Evolutionary conservation across 441 rosid species (phyloP), one percentile per base, ranked within the genome.

Genomic region (Eruca vesicaria): DNA sequence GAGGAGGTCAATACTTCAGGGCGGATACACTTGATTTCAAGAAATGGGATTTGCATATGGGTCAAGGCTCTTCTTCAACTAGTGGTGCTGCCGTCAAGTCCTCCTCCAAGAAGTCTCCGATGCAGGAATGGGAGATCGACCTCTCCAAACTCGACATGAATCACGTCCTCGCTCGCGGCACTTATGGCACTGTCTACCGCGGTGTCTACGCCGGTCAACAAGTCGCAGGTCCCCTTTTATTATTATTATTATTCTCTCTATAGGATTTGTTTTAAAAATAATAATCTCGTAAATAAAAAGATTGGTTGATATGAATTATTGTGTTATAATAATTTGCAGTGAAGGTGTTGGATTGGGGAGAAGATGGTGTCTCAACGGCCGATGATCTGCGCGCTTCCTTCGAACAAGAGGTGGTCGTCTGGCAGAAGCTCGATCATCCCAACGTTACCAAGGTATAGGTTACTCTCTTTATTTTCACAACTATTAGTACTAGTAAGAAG

Each of bases 351-450:
- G 92, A 90, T 61, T 90, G 91, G 95, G 95, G 92, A 2, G 92
- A 86, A 79, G 95, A 90, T 62, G 92, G 91, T 29, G 56, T 78
- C 38, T 83, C 92, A 28, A 74, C 83, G 1, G 87, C 89, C 89
- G 86, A 82, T 3, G 80, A 87, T 61, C 80, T 88, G 21, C 83
- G 92, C 64, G 60, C 88, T 72, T 86, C 92, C 59, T 90, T 90
- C 67, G 85, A 38, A 73, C 92, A 88, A 85, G 95, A 90, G 82
- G 95, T 90, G 64, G 89, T 84, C 53, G 92, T 90, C 66, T 89
- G 95, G 92, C 86, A 89, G 82, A 88, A 85, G 83, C 90, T 90
- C 69, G 86, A 90, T 84, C 90, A 90, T 78, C 89, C 88, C 45
- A 90, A 90, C 70, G 92, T 90, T 41, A 88, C 95, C 10, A 90